Base-by-base conservation (phyloP, 164 flowering plant species). In the Euptelea pleiosperma region DNA sequence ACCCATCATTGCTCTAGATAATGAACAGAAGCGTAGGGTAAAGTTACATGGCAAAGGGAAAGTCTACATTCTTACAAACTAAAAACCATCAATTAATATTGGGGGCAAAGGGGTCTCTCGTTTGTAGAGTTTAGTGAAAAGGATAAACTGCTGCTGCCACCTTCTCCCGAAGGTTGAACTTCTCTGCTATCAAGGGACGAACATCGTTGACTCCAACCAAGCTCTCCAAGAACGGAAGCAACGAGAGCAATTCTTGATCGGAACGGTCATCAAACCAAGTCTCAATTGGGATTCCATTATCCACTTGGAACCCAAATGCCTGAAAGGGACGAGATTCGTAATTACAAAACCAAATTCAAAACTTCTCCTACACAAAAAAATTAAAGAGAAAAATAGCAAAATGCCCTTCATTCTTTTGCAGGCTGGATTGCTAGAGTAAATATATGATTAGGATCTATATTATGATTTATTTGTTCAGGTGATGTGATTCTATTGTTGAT, bases 241-340 rank as follows among this genome's bases (percentile, higher is more conserved):
- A 36, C 3, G 36, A 31, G 44, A 79, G 72, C 61, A 94, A 52
- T 55, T 86, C 99, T 60, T 79, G 70, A 71, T 94, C 99, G 1
- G 86, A 69, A 15, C 75, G 91, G 57, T 94, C 98, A 54, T 89
- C 90, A 64, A 87, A 94, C 99, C 99, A 94, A 75, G 98, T 94
- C 74, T 91, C 89, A 4, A 94, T 91, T 10, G 99, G 99, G 50
- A 94, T 86, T 15, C 99, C 99, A 59, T 94, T 94, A 62, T 94
- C 92, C 22, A 94, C 93, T 80, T 94, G 99, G 62, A 91, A 94
- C 21, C 99, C 96, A 69, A 94, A 94, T 63, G 94, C 99, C 98
- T 94, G 78, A 28, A 1, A 50, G 18, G 28, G 14, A 36, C 1
- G 24, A 21, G 25, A 29, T 12, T 11, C 25, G 15, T 9, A 24